Evolutionary conservation across 2,329 filamentous ascomycete species (phyloP).

Genomic region (Pezizomycotina sp.): DNA sequence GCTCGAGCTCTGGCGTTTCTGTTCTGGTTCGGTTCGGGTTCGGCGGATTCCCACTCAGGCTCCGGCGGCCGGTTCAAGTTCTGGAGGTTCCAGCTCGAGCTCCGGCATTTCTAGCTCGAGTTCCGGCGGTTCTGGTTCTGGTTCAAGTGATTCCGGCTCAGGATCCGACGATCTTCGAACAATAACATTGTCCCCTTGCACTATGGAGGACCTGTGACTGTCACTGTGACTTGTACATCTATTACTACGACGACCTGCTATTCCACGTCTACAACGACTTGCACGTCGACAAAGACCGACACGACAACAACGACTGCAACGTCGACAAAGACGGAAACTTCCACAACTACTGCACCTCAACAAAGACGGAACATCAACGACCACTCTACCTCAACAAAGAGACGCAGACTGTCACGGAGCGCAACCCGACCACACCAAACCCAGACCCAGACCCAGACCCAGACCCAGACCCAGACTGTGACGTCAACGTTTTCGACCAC

Average conservation of each 20-base stretch:
- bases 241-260: background rate
- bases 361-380: background rate
- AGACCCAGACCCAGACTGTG: conserved; percentile 3
- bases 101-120: no score
- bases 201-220: no score
- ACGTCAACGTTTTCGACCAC: conserved; percentile 4
- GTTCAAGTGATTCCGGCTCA: no score
- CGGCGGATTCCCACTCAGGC: no score
- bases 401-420: conserved; percentile 4
- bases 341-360: background rate
- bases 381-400: background rate
- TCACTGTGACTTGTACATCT: background rate
- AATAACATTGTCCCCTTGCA: no score
- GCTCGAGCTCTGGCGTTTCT: no score
- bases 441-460: conserved; percentile 2
- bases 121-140: no score
- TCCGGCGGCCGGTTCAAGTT: no score
- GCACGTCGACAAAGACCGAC: conserved; percentile 3
- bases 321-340: background rate
- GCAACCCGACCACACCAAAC: conserved; percentile 6
- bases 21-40: no score
- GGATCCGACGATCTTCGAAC: no score
- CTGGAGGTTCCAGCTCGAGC: no score
- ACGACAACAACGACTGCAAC: background rate
- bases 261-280: conserved; percentile 5